Evolutionary conservation across 257 asterid genomes (phyloP), one percentile per base, ranked within the genome.

Genomic region (Dorcoceras hygrometricum): DNA sequence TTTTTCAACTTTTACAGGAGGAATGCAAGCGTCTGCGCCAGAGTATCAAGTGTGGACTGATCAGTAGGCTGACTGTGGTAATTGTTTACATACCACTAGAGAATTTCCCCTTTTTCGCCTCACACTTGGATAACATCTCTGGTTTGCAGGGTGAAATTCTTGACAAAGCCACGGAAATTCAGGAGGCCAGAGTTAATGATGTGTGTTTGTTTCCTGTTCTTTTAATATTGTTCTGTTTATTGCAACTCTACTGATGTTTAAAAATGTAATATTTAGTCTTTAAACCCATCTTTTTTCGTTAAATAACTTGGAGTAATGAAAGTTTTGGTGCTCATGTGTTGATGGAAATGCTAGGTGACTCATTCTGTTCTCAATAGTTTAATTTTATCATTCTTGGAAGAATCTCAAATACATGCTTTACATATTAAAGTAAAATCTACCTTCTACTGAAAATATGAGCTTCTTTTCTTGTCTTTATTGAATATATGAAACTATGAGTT

Each of bases 11-110:
- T 66, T 78, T 62, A 67, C 82, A 94, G 99, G 99, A 94, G 75
- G 99, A 94, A 84, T 94, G 99, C 93, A 90, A 85, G 79, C 96
- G 99, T 34, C 89, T 94, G 60, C 98, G 99, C 54, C 98, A 90
- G 79, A 90, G 99, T 80, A 90, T 94, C 76, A 94, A 86, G 80
- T 94, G 97, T 76, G 96, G 97, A 28, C 95, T 94, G 56, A 83
- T 94, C 61, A 83, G 85, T 56, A 89, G 93, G 68, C 88, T 86
- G 83, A 90, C 87, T 62, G 99, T 94, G 99, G 99, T 90, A 89
- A 74, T 12, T 73, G 70, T 75, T 43, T 16, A 29, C 36, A 51
- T 28, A 23, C 26, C 71, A 67, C 64, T 63, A 10, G 57, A 19
- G 20, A 4, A 4, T 16, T 54, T 65, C 27, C 62, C 48, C 62